Evolutionary conservation across 257 asterid species (phyloP).

Genomic region (Salvia miltiorrhiza): DNA sequence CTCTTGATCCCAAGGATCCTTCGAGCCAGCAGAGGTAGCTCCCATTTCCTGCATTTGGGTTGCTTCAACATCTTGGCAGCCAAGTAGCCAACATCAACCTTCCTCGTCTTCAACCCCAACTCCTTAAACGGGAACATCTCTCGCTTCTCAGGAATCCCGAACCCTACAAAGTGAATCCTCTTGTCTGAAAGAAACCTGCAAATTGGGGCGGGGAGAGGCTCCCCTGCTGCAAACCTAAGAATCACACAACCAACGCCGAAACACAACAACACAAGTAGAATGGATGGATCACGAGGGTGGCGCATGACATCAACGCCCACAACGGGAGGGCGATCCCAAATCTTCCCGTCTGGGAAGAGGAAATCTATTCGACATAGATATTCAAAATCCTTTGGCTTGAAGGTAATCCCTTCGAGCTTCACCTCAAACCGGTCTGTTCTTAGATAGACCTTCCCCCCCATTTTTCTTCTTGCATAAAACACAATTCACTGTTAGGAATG

Average conservation of each 20-base stretch:
- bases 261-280: constrained; percentile 50
- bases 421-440: constrained; percentile 76
- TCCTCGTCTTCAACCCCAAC: constrained; percentile 42
- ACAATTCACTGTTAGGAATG: not conserved
- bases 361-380: constrained; percentile 61
- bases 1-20: constrained; percentile 66
- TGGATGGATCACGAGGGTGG: constrained; percentile 75
- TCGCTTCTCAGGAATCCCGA: constrained; percentile 71
- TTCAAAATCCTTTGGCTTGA: constrained; percentile 74
- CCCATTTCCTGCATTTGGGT: constrained; percentile 51
- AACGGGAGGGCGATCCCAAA: constrained; percentile 62
- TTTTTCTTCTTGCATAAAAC: constrained; percentile 1
- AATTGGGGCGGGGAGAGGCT: constrained; percentile 45
- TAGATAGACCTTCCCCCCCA: constrained; percentile 72
- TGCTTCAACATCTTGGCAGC: constrained; percentile 55
- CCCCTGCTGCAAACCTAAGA: constrained; percentile 55
- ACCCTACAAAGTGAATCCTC: constrained; percentile 71
- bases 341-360: constrained; percentile 62
- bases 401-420: constrained; percentile 80
- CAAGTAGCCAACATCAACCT: constrained; percentile 60
- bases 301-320: constrained; percentile 86
- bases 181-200: constrained; percentile 53
- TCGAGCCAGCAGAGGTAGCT: constrained; percentile 56
- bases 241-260: constrained; percentile 84
- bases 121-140: constrained; percentile 67